A percentile compares a stretch with the other conserved stretches of the same genome.
Evolutionary conservation across 768 basidiomycete species (phyloP).

Genomic region (Sistotremastrum suecicum): DNA sequence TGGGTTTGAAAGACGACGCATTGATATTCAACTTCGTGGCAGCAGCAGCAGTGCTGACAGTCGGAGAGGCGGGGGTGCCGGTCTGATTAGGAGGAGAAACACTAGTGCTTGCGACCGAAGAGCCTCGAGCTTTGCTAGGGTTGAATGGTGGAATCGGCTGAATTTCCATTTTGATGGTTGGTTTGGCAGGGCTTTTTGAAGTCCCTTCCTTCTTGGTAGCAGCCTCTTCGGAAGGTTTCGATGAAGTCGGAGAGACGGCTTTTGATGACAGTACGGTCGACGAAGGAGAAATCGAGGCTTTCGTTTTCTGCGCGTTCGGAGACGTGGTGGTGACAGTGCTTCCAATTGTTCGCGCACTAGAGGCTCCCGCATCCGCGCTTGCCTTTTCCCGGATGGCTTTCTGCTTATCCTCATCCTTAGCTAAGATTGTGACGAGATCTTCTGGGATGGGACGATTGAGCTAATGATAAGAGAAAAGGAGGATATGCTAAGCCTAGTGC

Average conservation of each 20-base stretch:
- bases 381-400: constrained; percentile 70
- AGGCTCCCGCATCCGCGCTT: constrained; percentile 46
- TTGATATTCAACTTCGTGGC: constrained; percentile 69
- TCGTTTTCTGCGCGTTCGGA: constrained; percentile 18
- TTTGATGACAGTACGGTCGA: constrained; percentile 4
- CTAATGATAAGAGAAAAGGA: constrained; percentile 22
- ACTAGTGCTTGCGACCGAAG: neutral
- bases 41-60: constrained; percentile 39
- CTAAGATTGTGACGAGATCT: constrained; percentile 81
- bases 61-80: constrained; percentile 17
- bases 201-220: constrained; percentile 12
- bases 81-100: neutral
- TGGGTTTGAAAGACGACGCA: constrained; percentile 85
- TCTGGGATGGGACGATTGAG: constrained; percentile 92
- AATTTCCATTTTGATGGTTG: constrained; percentile 55
- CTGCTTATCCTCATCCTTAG: constrained; percentile 90
- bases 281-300: constrained; percentile 2
- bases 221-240: neutral
- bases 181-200: constrained; percentile 16
- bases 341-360: constrained; percentile 57
- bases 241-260: constrained; percentile 8
- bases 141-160: constrained; percentile 87
- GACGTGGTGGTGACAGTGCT: constrained; percentile 15
- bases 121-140: constrained; percentile 28
- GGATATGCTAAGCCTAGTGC: neutral